Base-by-base conservation (phyloP, 2,329 filamentous ascomycete genomes). In the Septoria petroselini region DNA sequence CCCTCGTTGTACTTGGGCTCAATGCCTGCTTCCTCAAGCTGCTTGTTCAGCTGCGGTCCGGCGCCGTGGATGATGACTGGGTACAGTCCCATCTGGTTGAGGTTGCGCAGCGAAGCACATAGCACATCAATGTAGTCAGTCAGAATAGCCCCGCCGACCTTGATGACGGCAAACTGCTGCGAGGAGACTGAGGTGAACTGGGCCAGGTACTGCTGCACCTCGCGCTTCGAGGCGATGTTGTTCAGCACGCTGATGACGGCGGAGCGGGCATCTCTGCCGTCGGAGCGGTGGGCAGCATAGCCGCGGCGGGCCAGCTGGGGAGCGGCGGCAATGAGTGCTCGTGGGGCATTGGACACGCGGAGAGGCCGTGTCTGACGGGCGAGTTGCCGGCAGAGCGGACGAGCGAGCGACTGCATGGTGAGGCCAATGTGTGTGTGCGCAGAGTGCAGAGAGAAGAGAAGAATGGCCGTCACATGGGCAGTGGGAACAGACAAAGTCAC, bases 131-230 rank as follows among this genome's bases (percentile, higher is more conserved):
- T 79, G 71, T 96, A 86, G 68, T 97, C 91, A 53, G 89, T 95
- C 64, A 98, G 80, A 65, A 97, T 96, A 57, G 91, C 93, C 55
- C 91, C 93, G 55, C 91, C 93, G 48, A 97, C 91, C 77, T 98
- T 98, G 73, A 98, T 95, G 41, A 98, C 91, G 60, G 91, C 91
- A 70, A 97, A 98, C 68, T 95, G 90, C 75, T 97, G 91, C 29
- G 90, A 95, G 37, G 90, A 93, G 55, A 96, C 91, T 27, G 91
- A 95, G 61, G 86, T 93, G 78, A 98, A 98, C 70, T 97, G 90
- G 60, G 91, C 93, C 52, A 97, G 84, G 72, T 97, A 97, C 72
- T 97, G 91, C 76, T 96, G 88, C 57, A 94, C 89, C 75, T 98
- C 91, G 54, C 91, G 80, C 80, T 94, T 95, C 57, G 90, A 95